Evolutionary conservation across 306 rosid genomes (phyloP).

Genomic region (Rosa rugosa): DNA sequence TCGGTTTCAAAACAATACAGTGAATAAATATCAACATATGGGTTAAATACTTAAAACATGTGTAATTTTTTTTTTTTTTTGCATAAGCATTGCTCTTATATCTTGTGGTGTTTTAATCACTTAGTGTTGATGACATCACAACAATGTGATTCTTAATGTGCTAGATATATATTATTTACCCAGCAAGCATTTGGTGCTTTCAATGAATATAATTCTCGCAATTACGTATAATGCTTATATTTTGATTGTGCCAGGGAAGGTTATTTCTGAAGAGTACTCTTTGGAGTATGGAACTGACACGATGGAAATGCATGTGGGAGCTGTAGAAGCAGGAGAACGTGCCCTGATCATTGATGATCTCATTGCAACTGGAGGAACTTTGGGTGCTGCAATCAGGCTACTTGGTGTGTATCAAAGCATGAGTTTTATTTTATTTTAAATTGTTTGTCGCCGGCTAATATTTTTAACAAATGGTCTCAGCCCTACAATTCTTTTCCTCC

Average conservation of each 20-base stretch:
- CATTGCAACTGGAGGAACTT: slow-evolving; percentile 97
- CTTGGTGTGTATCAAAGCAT: slow-evolving; percentile 50
- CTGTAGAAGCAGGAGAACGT: slow-evolving; percentile 85
- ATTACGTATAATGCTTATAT: neutral
- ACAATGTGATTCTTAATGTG: slow-evolving; percentile 1
- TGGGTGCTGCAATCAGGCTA: slow-evolving; percentile 83
- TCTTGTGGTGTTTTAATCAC: neutral
- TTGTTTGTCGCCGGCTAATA: neutral
- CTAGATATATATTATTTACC: neutral
- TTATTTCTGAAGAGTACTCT: slow-evolving; percentile 94
- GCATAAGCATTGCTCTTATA: neutral
- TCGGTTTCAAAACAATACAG: neutral
- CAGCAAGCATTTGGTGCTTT: neutral
- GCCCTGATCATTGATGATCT: slow-evolving; percentile 93
- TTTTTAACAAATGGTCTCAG: neutral
- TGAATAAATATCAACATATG: neutral
- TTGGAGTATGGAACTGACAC: slow-evolving; percentile 94
- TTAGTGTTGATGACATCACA: neutral
- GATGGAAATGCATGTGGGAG: slow-evolving; percentile 98
- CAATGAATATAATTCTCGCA: neutral
- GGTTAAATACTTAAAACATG: neutral
- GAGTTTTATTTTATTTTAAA: neutral
- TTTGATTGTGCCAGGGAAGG: slow-evolving; percentile 59
- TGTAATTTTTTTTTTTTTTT: too few species aligned
- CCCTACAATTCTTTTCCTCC: neutral